These are phyloP conservation scores for Boletus subparvulus DNA, from an alignment of 768 basidiomycete genomes.

Conservation along the genomic window DNA sequence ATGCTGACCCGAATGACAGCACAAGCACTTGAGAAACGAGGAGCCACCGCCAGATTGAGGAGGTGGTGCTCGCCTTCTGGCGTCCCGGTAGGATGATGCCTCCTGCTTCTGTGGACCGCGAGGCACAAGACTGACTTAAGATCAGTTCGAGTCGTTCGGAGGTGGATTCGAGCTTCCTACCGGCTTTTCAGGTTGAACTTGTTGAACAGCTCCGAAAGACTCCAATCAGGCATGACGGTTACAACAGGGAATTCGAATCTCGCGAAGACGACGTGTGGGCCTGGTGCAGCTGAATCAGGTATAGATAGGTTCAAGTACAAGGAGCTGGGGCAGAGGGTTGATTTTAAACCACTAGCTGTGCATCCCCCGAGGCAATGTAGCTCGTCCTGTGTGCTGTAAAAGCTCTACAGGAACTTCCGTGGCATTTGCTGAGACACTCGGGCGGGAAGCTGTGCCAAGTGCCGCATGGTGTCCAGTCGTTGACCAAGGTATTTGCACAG, in stretches of 20 bases:
- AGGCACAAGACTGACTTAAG: not conserved
- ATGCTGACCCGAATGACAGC: not conserved
- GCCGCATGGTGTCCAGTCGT: not conserved
- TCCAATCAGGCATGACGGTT: not conserved
- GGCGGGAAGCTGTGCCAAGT: not conserved
- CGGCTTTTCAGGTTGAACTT: not conserved
- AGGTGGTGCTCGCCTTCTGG: not conserved
- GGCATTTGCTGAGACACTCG: not conserved
- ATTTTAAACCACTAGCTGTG: not conserved
- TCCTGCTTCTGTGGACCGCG: not conserved
- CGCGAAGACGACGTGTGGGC: not conserved
- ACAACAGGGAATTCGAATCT: not conserved
- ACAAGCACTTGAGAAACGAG: not conserved
- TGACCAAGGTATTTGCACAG: not conserved
- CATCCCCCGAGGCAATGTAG: not conserved
- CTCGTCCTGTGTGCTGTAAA: not conserved
- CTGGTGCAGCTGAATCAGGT: not conserved
- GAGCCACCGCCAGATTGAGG: not conserved
- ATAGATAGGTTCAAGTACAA: not conserved
- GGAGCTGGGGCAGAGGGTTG: too few relatives aligned
- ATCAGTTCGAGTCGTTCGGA: not conserved
- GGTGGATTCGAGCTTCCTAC: not conserved
- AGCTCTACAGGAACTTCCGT: not conserved
- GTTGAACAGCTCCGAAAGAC: not conserved
- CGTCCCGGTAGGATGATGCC: not conserved